phyloP scores from a whole-genome alignment of 177 flowering plant species.

The Vitis hybrid region DNA sequence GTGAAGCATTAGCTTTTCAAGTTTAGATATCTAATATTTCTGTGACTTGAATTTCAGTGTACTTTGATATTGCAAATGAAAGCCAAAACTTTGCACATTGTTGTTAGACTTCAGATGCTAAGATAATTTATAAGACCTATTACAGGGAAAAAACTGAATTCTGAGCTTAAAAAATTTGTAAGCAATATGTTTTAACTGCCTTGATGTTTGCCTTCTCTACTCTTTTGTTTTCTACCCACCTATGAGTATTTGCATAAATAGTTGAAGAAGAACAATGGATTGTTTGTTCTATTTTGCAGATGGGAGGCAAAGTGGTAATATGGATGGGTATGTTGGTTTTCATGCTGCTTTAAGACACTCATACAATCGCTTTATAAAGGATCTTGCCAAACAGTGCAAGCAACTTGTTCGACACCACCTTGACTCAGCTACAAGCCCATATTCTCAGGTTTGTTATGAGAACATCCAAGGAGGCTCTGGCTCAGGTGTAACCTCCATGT shows the following conservation, averaged over 20 bases:
- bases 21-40: background rate
- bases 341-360: conserved; percentile 86
- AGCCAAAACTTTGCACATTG: background rate
- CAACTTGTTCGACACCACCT: conserved; percentile 88
- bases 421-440: conserved; percentile 97
- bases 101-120: too few species aligned
- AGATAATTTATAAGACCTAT: too few species aligned
- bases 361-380: conserved; percentile 66
- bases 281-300: conserved; percentile 36
- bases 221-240: background rate
- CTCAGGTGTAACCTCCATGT: conserved; percentile 25
- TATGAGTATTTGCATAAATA: background rate
- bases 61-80: background rate
- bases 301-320: conserved; percentile 51
- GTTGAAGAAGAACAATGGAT: background rate
- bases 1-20: background rate
- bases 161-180: background rate
- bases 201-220: background rate
- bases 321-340: conserved; percentile 95
- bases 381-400: conserved; percentile 89
- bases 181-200: background rate
- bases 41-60: background rate
- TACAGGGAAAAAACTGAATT: background rate
- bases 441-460: conserved; percentile 83
- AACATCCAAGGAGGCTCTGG: conserved; percentile 45